Evolutionary conservation across 371 early-diverging fungal species (phyloP).

Genomic region (Nosema muscidifuracis): DNA sequence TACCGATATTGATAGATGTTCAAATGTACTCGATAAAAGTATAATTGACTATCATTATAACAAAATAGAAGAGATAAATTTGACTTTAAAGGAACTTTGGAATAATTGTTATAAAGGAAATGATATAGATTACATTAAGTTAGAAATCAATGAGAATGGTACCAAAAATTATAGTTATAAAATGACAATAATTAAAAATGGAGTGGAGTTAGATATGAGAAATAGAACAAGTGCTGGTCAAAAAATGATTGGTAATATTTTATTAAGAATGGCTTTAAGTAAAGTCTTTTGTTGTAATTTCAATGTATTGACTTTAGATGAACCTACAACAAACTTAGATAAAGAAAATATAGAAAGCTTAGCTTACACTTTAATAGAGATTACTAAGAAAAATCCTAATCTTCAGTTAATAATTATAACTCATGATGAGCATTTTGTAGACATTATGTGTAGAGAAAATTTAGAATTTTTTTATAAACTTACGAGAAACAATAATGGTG

Average conservation of each 20-base stretch:
- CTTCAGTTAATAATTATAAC: conserved; percentile 97
- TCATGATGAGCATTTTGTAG: conserved; percentile 94
- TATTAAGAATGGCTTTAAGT: conserved; percentile 90
- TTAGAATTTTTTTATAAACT: conserved; percentile 57
- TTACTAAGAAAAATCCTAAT: conserved; percentile 67
- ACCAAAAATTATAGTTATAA: conserved; percentile 55
- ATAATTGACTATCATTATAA: conserved; percentile 84
- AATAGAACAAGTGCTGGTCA: conserved; percentile 97
- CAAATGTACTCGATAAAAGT: conserved; percentile 76
- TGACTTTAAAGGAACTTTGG: conserved; percentile 91
- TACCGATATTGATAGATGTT: conserved; percentile 74
- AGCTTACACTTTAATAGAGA: conserved; percentile 69
- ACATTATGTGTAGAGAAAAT: conserved; percentile 67
- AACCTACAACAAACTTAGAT: conserved; percentile 98
- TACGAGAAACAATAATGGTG: conserved; percentile 51
- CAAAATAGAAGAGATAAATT: conserved; percentile 95
- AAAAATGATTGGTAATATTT: conserved; percentile 86
- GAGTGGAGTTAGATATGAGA: conserved; percentile 84
- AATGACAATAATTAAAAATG: conserved; percentile 72
- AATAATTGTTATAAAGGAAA: conserved; percentile 84
- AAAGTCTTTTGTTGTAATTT: conserved; percentile 86
- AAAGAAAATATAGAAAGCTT: conserved; percentile 79
- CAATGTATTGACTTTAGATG: conserved; percentile 91
- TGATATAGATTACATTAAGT: conserved; percentile 65
- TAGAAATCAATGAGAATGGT: conserved; percentile 33